phyloP scores from a whole-genome alignment of 129 eudicot species.

The Flaveria sonorensis region DNA sequence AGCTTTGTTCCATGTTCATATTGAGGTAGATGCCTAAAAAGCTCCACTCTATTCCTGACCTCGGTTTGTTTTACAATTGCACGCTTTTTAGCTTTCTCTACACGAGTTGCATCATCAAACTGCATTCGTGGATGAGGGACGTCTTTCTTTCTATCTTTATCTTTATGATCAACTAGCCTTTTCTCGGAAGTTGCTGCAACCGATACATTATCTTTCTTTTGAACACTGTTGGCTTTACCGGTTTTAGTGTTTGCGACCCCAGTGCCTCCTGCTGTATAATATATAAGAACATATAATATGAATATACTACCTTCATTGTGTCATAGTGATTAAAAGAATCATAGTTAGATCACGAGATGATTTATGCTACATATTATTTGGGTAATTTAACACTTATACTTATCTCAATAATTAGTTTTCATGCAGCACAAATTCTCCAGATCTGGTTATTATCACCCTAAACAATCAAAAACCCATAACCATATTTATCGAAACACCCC shows the following conservation, averaged over 20 bases:
- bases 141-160: slow-evolving; percentile 94
- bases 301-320: slow-evolving; percentile 2
- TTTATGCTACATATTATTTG: background rate
- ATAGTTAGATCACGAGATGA: background rate
- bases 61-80: slow-evolving; percentile 92
- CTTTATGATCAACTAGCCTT: slow-evolving; percentile 67
- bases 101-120: slow-evolving; percentile 85
- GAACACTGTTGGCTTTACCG: slow-evolving; percentile 54
- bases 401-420: background rate
- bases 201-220: slow-evolving; percentile 62
- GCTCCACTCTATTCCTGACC: slow-evolving; percentile 84
- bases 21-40: slow-evolving; percentile 94
- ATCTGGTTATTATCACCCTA: background rate
- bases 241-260: slow-evolving; percentile 47
- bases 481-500: background rate
- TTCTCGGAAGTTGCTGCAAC: slow-evolving; percentile 63
- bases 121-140: slow-evolving; percentile 98
- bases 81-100: slow-evolving; percentile 96
- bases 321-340: background rate
- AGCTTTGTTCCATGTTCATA: slow-evolving; percentile 94
- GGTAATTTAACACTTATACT: background rate
- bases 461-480: background rate
- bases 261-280: slow-evolving; percentile 54
- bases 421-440: background rate
- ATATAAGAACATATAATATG: slow-evolving; percentile 4